Evolutionary conservation across 768 basidiomycete species (phyloP).

Genomic region (Tephrocybe sp.): DNA sequence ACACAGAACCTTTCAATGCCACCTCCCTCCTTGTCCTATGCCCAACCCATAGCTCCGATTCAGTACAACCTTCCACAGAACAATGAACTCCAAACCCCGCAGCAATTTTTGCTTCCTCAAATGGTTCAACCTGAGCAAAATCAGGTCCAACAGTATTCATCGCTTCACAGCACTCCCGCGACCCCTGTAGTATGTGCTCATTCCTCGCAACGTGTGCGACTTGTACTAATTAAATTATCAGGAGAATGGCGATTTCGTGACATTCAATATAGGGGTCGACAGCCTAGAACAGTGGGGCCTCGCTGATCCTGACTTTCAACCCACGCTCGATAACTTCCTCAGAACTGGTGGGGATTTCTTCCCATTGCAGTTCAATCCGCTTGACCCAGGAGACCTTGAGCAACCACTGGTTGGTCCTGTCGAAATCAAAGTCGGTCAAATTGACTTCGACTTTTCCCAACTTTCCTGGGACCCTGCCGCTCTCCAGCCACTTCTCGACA

Average conservation of each 20-base stretch:
- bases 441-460: slow-evolving; percentile 11
- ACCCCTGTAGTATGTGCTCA: neutral
- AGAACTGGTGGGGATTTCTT: slow-evolving; percentile 10
- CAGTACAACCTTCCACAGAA: slow-evolving; percentile 4
- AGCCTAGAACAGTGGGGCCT: slow-evolving; percentile 6
- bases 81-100: slow-evolving; percentile 1
- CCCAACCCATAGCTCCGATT: neutral
- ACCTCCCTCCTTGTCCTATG: neutral
- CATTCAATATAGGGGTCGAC: slow-evolving; percentile 10
- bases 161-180: neutral
- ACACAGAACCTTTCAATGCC: neutral
- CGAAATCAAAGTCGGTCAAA: slow-evolving; percentile 13
- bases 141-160: slow-evolving; percentile 9
- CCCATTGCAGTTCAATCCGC: slow-evolving; percentile 12
- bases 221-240: slow-evolving; percentile 1
- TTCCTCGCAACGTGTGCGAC: neutral
- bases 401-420: slow-evolving; percentile 11
- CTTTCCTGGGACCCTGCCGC: slow-evolving; percentile 1
- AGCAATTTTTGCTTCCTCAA: neutral
- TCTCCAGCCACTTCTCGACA: slow-evolving; percentile 5
- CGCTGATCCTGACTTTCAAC: slow-evolving; percentile 12
- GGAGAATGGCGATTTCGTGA: slow-evolving; percentile 6
- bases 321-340: slow-evolving; percentile 12
- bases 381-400: slow-evolving; percentile 3
- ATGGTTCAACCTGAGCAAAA: neutral